Base-by-base conservation (phyloP, 78 protist species). In the Bigelowiella natans region DNA sequence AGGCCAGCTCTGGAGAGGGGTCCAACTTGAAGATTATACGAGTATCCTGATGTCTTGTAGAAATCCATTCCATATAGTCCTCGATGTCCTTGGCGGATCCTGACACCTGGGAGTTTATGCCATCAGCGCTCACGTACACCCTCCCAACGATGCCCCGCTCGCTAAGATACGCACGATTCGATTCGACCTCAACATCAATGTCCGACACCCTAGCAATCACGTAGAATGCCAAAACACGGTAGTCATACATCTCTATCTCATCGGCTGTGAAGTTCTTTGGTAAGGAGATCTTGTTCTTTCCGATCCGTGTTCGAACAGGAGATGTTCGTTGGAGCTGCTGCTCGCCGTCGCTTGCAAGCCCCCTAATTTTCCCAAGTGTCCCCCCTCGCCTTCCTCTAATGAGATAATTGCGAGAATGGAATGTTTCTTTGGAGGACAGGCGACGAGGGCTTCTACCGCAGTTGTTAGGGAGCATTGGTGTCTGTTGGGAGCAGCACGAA, bases 151-250 rank as follows among this genome's bases (percentile, higher is more conserved):
- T 88, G 18, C 39, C 84, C 1, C 83, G 82, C 26, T 39, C 2
- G 1, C 1, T 0, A 40, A 88, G 90, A 83, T 36, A 88, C 73
- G 18, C 73, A 51, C 73, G 34, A 7, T 51, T 51, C 73, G 3
- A 0, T 37, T 1, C 82, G 1, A 88, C 38, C 34, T 34, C 84
- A 36, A 3, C 83, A 30, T 39, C 83, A 2, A 73, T 34, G 31
- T 1, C 1, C 0, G 82, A 73, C 31, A 88, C 28, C 3, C 39
- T 40, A 2, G 83, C 1, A 37, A 88, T 51, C 36, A n/a, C 83
- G 37, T 88, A 88, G 39, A 88, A 88, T 11, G 90, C 90, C 18
- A 88, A 83, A 18, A 31, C 38, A 40, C 90, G 90, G 11, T 88
- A 88, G 31, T 73, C 85, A 51, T 51, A 51, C 18, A 26, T 18